A percentile compares a stretch with the other conserved stretches of the same genome.
phyloP scores from a whole-genome alignment of 1,139 yeast species.

The Hanseniaspora uvarum region DNA sequence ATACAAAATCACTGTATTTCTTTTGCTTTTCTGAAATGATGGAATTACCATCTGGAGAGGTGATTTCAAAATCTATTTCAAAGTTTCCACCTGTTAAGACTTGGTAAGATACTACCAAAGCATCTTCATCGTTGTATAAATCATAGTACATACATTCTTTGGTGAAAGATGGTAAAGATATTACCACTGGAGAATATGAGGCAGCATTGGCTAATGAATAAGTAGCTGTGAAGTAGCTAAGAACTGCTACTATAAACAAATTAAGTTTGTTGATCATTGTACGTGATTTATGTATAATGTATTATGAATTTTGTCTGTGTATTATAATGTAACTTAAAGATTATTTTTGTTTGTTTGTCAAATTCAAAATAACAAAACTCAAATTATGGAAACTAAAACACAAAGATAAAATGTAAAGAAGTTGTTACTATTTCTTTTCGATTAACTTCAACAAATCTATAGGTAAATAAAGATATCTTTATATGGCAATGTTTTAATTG shows the following conservation, averaged over 20 bases:
- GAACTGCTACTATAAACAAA: background rate
- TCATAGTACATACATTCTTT: constrained; percentile 36
- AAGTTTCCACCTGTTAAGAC: constrained; percentile 58
- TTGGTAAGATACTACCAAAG: constrained; percentile 37
- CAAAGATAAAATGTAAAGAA: background rate
- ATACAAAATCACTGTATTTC: constrained; percentile 51
- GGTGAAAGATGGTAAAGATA: constrained; percentile 34
- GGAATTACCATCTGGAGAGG: constrained; percentile 49
- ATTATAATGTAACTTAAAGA: too few relatives aligned
- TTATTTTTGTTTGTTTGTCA: too few relatives aligned
- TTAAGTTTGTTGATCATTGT: background rate
- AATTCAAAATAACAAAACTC: too few relatives aligned
- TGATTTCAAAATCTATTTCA: constrained; percentile 54
- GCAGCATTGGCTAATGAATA: constrained; percentile 8
- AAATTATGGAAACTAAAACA: background rate
- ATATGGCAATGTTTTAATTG: background rate
- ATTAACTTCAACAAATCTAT: background rate
- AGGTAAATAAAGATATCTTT: background rate
- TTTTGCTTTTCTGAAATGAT: constrained; percentile 43
- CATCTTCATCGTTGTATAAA: constrained; percentile 30
- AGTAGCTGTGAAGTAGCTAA: background rate
- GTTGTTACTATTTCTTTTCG: too few relatives aligned
- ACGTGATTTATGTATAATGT: background rate
- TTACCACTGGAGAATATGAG: constrained; percentile 30
- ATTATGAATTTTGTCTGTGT: background rate